Percentiles rank a stretch among this genome's conserved stretches.
phyloP scores from a whole-genome alignment of 2,329 filamentous ascomycete species.

The Chaetomium sp. region DNA sequence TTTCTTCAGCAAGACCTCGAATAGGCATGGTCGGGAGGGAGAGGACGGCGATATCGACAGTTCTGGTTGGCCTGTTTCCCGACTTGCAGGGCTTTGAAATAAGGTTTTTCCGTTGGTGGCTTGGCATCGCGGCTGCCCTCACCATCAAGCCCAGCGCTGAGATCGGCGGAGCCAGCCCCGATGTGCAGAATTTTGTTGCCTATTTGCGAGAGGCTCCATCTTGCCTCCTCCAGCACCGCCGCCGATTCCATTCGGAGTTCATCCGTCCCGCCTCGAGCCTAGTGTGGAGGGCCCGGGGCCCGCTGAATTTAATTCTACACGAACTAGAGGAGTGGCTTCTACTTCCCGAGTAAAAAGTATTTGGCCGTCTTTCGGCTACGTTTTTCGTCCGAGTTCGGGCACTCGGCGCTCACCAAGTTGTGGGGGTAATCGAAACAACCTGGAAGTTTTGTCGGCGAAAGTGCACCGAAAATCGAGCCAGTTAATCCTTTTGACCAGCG shows the following conservation, averaged over 20 bases:
- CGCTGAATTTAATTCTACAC: background rate
- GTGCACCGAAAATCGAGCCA: background rate
- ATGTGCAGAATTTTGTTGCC: slow-evolving; percentile 30
- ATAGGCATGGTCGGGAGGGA: background rate
- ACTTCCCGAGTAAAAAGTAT: background rate
- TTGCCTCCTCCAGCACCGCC: background rate
- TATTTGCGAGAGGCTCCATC: slow-evolving; percentile 16
- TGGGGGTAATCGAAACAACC: background rate
- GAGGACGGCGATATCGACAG: background rate
- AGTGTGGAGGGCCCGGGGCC: background rate
- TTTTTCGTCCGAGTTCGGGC: background rate
- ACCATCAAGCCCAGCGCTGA: slow-evolving; percentile 11
- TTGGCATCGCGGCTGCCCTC: slow-evolving; percentile 18
- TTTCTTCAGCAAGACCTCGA: background rate
- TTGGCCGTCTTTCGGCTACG: background rate
- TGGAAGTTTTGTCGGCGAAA: too few relatives aligned
- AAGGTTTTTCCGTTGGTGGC: slow-evolving; percentile 22
- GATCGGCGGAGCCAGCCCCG: slow-evolving; percentile 17
- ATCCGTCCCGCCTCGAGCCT: background rate
- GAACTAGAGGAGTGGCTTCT: background rate
- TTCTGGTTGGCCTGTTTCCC: slow-evolving; percentile 4
- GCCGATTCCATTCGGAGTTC: background rate
- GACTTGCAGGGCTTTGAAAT: slow-evolving; percentile 13
- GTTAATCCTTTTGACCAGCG: background rate
- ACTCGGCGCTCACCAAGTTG: background rate